Percentiles rank a stretch among this genome's conserved stretches.
Evolutionary conservation across 371 early-diverging fungal species (phyloP).

Genomic region (Gilbertella persicaria): DNA sequence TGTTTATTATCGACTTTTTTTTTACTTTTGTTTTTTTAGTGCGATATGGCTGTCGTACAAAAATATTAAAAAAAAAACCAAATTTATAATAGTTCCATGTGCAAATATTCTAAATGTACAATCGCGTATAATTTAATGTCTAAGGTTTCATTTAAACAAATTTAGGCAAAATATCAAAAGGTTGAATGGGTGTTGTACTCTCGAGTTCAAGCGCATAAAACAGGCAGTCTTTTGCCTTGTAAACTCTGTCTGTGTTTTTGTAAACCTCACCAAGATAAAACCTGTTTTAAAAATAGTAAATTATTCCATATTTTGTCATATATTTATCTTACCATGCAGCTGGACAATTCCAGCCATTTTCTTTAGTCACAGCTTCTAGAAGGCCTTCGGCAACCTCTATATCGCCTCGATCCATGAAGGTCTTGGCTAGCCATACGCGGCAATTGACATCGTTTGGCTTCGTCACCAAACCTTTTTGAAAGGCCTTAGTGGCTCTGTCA

Average conservation of each 20-base stretch:
- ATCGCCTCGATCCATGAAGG: conserved; percentile 40
- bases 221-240: conserved; percentile 65
- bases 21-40: too few relatives aligned
- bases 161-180: conserved; percentile 57
- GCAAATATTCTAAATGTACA: too few relatives aligned
- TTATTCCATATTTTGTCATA: background rate
- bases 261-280: conserved; percentile 57
- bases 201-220: conserved; percentile 76
- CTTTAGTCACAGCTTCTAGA: conserved; percentile 51
- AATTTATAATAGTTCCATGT: too few relatives aligned
- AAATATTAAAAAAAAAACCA: too few relatives aligned
- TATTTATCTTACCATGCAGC: conserved; percentile 59
- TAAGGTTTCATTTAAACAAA: too few relatives aligned
- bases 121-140: too few relatives aligned
- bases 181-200: conserved; percentile 62
- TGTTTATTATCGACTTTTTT: too few relatives aligned
- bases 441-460: conserved; percentile 49
- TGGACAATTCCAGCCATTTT: conserved; percentile 62
- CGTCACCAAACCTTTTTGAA: conserved; percentile 54
- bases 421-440: conserved; percentile 46
- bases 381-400: conserved; percentile 58
- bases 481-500: conserved; percentile 49
- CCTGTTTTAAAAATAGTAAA: conserved; percentile 26
- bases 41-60: too few relatives aligned
- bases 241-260: conserved; percentile 52